Base-by-base conservation (phyloP, 108 stramenopile genomes). In the Cylindrotheca fusiformis region DNA sequence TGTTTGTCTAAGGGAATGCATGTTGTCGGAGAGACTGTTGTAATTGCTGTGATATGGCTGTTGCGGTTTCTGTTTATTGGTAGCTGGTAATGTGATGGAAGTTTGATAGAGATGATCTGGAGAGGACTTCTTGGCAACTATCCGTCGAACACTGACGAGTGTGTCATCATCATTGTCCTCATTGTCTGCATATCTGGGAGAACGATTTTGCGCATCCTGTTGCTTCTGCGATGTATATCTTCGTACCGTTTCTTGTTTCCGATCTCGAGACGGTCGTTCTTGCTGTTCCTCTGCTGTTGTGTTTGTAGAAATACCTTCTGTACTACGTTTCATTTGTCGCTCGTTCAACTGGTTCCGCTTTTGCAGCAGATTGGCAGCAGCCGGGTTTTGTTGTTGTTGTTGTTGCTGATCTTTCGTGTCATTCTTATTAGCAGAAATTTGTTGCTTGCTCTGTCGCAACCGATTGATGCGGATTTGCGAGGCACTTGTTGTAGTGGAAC, bases 121-220 rank as follows among this genome's bases (percentile, higher is more conserved):
- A 10, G 36, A 14, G 6, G 36, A 41, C 36, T 6, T 32, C 3
- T 33, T 58, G 44, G 54, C 59, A 65, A 80, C 66, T 22, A 80
- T 80, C 31, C 65, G 61, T 45, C 72, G 68, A 27, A 79, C 78
- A 33, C 67, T 69, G 12, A 71, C 72, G 41, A 79, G 54, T 24
- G 77, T 78, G 18, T 68, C 78, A 58, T 79, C 78, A 55, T 79
- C 78, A 32, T 63, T 63, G 0, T 41, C 36, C 36, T 41, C 36
- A 41, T 41, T 41, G 36, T 41, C 36, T 41, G 36, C 36, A 41
- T 6, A 41, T 41, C 36, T 6, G 36, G 36, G 36, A 41, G 36
- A 41, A 41, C 6, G 36, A 41, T 41, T 41, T 10, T 41, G 36
- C 14, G 10, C 10, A 41, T 41, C 36, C 6, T 6, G 10, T 41